Conservation (phyloP, 495 filamentous ascomycete genomes). For the Gamarada debralockiae region DNA sequence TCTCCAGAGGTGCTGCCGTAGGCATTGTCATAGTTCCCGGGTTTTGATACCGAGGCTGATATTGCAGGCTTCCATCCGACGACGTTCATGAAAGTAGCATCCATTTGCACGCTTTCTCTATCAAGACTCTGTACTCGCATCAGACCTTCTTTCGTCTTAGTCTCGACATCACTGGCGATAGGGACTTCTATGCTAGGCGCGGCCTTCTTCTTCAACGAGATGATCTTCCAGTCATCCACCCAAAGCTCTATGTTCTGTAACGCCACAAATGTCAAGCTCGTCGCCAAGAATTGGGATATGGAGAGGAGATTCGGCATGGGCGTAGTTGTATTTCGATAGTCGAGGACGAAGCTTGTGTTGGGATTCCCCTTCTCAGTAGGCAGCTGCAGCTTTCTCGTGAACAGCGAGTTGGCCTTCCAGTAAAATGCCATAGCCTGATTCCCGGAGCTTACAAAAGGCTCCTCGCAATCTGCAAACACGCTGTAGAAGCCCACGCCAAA, state of each 20-base stretch:
- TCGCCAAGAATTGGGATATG: conserved; percentile 86
- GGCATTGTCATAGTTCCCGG: conserved; percentile 14
- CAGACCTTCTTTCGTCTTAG: conserved; percentile 72
- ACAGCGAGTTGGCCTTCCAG: conserved; percentile 94
- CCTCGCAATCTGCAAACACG: conserved; percentile 96
- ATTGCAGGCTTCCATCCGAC: conserved; percentile 74
- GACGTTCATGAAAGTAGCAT: conserved; percentile 86
- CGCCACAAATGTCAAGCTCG: conserved; percentile 93
- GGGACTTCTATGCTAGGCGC: conserved; percentile 66
- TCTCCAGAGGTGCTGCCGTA: conserved; percentile 31
- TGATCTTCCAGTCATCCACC: conserved; percentile 81
- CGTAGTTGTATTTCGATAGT: conserved; percentile 83
- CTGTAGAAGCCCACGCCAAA: conserved; percentile 99
- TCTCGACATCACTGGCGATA: conserved; percentile 79
- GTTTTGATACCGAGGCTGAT: conserved; percentile 25
- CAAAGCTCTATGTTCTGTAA: conserved; percentile 83
- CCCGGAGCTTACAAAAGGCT: conserved; percentile 92
- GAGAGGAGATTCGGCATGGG: conserved; percentile 80
- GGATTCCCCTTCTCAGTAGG: conserved; percentile 54
- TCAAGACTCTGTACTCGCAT: conserved; percentile 77
- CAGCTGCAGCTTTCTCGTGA: conserved; percentile 75
- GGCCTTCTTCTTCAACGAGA: conserved; percentile 75
- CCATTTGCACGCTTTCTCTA: conserved; percentile 80
- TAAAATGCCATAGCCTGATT: conserved; percentile 95
- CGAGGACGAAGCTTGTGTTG: conserved; percentile 86